Percentiles rank a stretch among this genome's conserved stretches.
phyloP scores from a whole-genome alignment of 805 yeast species.

The Kuraishia ogatae region DNA sequence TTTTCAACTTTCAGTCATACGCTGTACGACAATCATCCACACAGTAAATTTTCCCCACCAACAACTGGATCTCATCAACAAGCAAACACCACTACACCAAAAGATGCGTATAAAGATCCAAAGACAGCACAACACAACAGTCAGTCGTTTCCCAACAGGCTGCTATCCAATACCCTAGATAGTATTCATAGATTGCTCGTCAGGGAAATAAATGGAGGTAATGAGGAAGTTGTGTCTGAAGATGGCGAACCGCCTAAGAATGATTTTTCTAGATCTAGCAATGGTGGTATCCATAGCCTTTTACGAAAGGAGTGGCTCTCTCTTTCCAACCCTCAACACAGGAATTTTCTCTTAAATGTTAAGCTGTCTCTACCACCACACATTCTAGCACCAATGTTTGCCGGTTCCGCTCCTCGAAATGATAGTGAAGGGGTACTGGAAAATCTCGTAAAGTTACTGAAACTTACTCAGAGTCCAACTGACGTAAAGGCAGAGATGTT shows the following conservation, averaged over 20 bases:
- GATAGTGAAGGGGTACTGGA: not conserved
- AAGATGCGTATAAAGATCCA: not conserved
- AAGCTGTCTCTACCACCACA: not conserved
- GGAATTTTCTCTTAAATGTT: not conserved
- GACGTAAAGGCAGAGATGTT: not conserved
- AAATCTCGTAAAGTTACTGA: not conserved
- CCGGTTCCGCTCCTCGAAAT: not conserved
- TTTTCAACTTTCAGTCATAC: not conserved
- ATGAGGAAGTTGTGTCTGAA: not conserved
- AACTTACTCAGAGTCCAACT: not conserved
- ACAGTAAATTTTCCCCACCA: not conserved
- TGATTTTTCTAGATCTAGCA: not conserved
- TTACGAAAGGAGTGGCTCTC: not conserved
- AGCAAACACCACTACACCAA: not conserved
- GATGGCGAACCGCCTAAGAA: not conserved
- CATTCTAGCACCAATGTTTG: not conserved
- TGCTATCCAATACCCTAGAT: not conserved
- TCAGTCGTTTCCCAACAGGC: not conserved
- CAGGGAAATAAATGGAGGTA: not conserved
- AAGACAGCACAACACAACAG: not conserved
- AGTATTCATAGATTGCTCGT: not conserved
- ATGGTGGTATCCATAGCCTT: not conserved
- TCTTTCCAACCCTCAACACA: not conserved
- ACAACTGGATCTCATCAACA: not conserved
- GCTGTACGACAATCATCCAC: not conserved